Base-by-base conservation (phyloP, 2,329 filamentous ascomycete genomes). In the Clathrospora elynae region DNA sequence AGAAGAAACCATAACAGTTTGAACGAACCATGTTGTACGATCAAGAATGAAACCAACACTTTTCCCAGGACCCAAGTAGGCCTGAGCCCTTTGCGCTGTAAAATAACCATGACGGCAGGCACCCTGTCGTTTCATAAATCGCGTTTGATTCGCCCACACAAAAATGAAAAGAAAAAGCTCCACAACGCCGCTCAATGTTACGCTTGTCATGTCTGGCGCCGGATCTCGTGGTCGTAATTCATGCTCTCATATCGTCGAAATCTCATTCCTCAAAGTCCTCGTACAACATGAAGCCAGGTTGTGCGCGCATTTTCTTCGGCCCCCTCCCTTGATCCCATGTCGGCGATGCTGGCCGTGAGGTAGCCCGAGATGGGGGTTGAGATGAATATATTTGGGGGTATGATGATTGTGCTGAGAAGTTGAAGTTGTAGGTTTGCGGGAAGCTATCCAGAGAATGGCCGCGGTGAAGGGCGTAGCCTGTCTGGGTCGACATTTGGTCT, bases 361-460 rank as follows among this genome's bases (percentile, higher is more conserved):
- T 45, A 23, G 47, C 47, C 10, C 53, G 48, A n/a, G 62, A 65
- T 11, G 46, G 54, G 6, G 62, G 60, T 13, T 61, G 60, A 4
- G 62, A 66, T 20, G 54, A 51, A 26, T 57, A 62, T 7, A 50
- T 35, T 22, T 61, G 53, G n/a, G 55, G 42, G n/a, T 58, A 55
- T n/a, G 51, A 42, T 12, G 55, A 43, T 33, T 54, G 53, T 18
- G 50, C 36, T 9, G 47, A 20, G 34, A 47, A 50, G 12, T 50
- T 31, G 39, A 57, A 63, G 39, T 54, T 61, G 46, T 44, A 57
- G 12, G 38, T 25, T 35, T 44, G 53, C 10, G 51, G 42, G 42
- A 62, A 61, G 41, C 43, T 60, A 33, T 62, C 60, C 44, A 64
- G 36, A 16, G 60, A 64, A 24, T 56, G 48, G 9, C 56, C 54